Base-by-base conservation (phyloP, 1,139 yeast genomes). In the Sugiyamaella neomexicana region DNA sequence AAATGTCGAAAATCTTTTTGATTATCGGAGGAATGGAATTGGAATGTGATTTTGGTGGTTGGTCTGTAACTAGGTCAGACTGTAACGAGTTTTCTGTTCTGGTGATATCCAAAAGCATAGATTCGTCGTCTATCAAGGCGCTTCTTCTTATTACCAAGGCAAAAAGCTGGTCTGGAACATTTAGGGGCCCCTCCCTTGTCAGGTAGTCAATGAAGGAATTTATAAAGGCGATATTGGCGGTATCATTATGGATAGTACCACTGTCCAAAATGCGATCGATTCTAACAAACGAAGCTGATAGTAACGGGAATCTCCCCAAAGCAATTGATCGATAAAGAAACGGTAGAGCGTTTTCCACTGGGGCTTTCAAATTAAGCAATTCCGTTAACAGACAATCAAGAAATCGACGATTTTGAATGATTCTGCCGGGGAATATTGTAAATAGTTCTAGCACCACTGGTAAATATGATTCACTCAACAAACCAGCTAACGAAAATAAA, bases 391-490 rank as follows among this genome's bases (percentile, higher is more conserved):
- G 37, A 9, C 34, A 16, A 32, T 44, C 53, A 6, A 44, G 5
- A 9, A 42, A 44, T 2, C 17, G 17, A 3, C 45, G 40, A 8
- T 15, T 25, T 3, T 23, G 12, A 36, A n/a, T 13, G 5, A 13
- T 36, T 13, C n/a, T 13, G 12, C n/a, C 34, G n/a, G 51, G 51
- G 16, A 39, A 27, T n/a, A 47, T 23, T 12, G 45, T 15, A 47
- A 29, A 47, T 9, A 39, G 17, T 37, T 47, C 51, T 25, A 39
- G 25, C 7, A 47, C 17, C 12, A 47, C 46, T 29, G 51, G 51
- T 9, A 40, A 31, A 29, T 47, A 47, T 1, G 45, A 39, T 13
- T 47, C 46, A 29, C 34, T 47, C 6, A n/a, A 16, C 2, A 40
- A n/a, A 5, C 20, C 32, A 2, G 40, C 46, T 4, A 40, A 40